Evolutionary conservation across 2,329 filamentous ascomycete species (phyloP).

Genomic region (Diaporthe sp.): DNA sequence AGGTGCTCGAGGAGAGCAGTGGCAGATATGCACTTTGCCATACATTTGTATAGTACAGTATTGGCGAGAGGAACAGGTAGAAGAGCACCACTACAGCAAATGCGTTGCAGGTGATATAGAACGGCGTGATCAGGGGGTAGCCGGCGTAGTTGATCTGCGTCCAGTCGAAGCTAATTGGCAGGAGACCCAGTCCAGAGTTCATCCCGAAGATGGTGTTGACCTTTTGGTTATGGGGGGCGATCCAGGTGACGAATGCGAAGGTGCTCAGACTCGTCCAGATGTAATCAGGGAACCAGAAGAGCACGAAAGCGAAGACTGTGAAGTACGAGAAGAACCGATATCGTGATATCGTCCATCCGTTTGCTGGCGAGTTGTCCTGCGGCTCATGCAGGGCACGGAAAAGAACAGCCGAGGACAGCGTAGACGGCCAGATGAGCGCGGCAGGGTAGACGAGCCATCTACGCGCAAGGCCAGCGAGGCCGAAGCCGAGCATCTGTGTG

Average conservation of each 20-base stretch:
- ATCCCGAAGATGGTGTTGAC: conserved; percentile 42
- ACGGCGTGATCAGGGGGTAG: conserved; percentile 46
- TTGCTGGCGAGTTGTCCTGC: conserved; percentile 45
- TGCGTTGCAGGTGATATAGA: conserved; percentile 48
- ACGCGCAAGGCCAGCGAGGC: conserved; percentile 49
- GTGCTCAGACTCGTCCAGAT: conserved; percentile 43
- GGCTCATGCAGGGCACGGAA: conserved; percentile 51
- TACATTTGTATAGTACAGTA: conserved; percentile 49
- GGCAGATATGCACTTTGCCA: conserved; percentile 50
- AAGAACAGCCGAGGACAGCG: conserved; percentile 51
- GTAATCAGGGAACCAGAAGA: conserved; percentile 43
- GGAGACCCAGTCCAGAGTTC: conserved; percentile 42
- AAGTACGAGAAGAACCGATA: conserved; percentile 51
- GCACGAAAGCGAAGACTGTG: conserved; percentile 46
- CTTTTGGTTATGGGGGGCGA: conserved; percentile 41
- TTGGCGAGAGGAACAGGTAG: conserved; percentile 48
- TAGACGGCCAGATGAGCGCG: conserved; percentile 51
- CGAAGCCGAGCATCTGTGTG: conserved; percentile 50
- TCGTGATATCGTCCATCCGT: conserved; percentile 52
- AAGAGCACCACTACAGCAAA: conserved; percentile 47
- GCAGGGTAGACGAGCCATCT: conserved; percentile 53
- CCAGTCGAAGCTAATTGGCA: conserved; percentile 51
- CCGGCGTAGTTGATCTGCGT: conserved; percentile 49
- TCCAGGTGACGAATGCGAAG: conserved; percentile 44
- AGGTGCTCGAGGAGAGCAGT: conserved; percentile 46